Conservation (phyloP, 2,329 filamentous ascomycete genomes). For the Teratosphaeria zuluensis region DNA sequence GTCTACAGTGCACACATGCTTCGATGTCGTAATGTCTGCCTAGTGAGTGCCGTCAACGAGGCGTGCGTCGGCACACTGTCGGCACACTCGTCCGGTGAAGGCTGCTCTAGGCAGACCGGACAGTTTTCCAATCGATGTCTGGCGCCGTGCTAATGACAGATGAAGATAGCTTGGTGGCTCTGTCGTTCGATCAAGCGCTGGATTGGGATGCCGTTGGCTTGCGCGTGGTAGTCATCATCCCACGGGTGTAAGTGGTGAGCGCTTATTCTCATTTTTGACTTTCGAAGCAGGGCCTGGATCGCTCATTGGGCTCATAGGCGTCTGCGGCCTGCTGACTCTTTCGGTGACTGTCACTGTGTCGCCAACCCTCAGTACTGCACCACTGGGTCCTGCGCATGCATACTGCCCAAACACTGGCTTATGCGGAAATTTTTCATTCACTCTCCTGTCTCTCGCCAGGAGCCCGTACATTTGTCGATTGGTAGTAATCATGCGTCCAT, state of each 20-base stretch:
- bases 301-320: background rate
- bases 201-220: too few relatives aligned
- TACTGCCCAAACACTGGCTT: slow-evolving; percentile 28
- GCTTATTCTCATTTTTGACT: background rate
- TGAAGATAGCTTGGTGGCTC: too few relatives aligned
- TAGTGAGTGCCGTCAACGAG: too few relatives aligned
- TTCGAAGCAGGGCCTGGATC: background rate
- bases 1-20: background rate
- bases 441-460: slow-evolving; percentile 23
- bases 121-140: too few relatives aligned
- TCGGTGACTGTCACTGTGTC: slow-evolving; percentile 24
- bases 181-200: too few relatives aligned
- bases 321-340: slow-evolving; percentile 4
- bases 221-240: background rate
- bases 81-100: too few relatives aligned
- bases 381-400: slow-evolving; percentile 25
- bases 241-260: background rate
- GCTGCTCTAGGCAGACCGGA: too few relatives aligned
- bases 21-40: background rate
- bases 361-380: slow-evolving; percentile 23
- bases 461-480: slow-evolving; percentile 25
- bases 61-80: too few relatives aligned
- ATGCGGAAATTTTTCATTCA: slow-evolving; percentile 24
- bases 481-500: slow-evolving; percentile 24
- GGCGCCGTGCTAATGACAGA: too few relatives aligned